Percentiles rank a stretch among this genome's conserved stretches.
Conservation (phyloP, 2,329 filamentous ascomycete species). For the Ophiostoma sp. region DNA sequence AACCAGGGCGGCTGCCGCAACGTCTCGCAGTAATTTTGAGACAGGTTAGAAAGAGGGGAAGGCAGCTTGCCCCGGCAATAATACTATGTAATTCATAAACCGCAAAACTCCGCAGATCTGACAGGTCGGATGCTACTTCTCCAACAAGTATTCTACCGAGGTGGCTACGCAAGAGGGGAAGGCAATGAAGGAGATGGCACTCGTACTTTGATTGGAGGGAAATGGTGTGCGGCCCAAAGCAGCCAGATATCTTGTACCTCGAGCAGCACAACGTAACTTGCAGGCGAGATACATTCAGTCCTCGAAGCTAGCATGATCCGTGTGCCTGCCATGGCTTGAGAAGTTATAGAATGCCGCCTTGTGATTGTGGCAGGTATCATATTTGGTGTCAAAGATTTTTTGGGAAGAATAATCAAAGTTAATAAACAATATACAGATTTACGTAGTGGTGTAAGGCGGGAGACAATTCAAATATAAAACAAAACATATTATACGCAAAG, state of each 20-base stretch:
- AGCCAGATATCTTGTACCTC: too few relatives aligned
- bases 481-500: background rate
- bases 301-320: background rate
- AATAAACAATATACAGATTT: background rate
- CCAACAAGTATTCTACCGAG: slow-evolving; percentile 5
- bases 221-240: too few relatives aligned
- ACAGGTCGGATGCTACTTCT: background rate
- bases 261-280: too few relatives aligned
- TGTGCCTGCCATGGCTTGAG: background rate
- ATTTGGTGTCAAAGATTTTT: too few relatives aligned
- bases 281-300: background rate
- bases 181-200: background rate
- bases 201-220: too few relatives aligned
- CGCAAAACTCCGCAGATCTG: background rate
- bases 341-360: background rate
- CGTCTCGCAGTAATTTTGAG: background rate
- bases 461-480: background rate
- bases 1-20: background rate
- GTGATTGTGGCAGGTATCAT: background rate
- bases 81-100: background rate
- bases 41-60: slow-evolving; percentile 7
- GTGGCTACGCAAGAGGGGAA: background rate
- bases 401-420: too few relatives aligned
- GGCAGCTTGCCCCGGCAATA: background rate
- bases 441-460: background rate